A percentile compares a stretch with the other conserved stretches of the same genome.
phyloP scores from a whole-genome alignment of 768 basidiomycete species.

The Agrocybe praecox region DNA sequence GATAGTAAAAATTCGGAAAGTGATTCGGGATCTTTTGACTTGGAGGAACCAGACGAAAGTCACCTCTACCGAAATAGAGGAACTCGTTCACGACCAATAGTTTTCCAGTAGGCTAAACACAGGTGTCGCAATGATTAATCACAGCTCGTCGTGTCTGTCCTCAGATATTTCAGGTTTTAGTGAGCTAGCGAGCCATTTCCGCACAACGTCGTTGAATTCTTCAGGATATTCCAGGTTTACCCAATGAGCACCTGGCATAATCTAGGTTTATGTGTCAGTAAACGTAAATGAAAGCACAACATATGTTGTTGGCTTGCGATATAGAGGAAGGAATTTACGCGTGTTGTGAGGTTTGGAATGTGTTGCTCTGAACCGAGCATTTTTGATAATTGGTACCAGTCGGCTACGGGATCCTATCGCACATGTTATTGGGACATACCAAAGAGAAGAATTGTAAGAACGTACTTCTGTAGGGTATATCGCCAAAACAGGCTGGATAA shows the following conservation, averaged over 20 bases:
- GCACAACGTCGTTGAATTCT: slow-evolving; percentile 52
- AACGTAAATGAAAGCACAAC: not conserved
- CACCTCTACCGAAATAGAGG: not conserved
- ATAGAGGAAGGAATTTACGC: slow-evolving; percentile 27
- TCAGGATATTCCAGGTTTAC: slow-evolving; percentile 62
- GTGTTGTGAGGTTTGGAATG: slow-evolving; percentile 38
- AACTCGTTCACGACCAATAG: slow-evolving; percentile 1
- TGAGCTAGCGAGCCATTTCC: slow-evolving; percentile 47
- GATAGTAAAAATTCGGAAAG: not conserved
- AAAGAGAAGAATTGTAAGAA: not conserved
- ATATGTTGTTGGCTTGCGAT: not conserved
- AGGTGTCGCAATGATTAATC: not conserved
- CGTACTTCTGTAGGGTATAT: slow-evolving; percentile 40
- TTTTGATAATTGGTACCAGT: slow-evolving; percentile 36
- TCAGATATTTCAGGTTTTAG: not conserved
- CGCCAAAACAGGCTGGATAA: slow-evolving; percentile 45
- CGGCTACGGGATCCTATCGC: slow-evolving; percentile 48
- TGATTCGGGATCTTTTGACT: not conserved
- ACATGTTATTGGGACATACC: not conserved
- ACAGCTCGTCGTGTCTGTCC: not conserved
- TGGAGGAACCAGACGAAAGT: not conserved
- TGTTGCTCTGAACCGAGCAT: slow-evolving; percentile 39
- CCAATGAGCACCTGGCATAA: slow-evolving; percentile 65
- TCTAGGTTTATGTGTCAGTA: slow-evolving; percentile 27
- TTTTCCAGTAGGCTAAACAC: not conserved